These are phyloP conservation scores for Nakazawaea peltata DNA, from an alignment of 805 yeast genomes.

Conservation along the genomic window DNA sequence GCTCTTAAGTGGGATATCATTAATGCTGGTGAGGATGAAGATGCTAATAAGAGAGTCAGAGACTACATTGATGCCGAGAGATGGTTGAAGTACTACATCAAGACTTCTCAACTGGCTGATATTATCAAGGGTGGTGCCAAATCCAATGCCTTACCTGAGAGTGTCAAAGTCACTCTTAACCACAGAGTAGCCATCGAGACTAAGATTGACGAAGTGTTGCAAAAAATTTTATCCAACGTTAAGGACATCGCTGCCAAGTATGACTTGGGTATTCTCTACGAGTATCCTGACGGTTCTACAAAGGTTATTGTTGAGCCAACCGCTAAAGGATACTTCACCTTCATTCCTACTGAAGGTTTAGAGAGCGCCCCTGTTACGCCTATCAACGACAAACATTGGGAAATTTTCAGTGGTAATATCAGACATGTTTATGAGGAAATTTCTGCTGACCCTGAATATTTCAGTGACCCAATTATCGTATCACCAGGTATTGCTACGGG, in stretches of 20 bases:
- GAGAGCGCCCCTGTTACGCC: conserved; percentile 54
- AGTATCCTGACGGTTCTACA: conserved; percentile 16
- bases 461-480: conserved; percentile 26
- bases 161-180: conserved; percentile 33
- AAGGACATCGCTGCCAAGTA: conserved; percentile 26
- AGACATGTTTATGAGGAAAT: conserved; percentile 40
- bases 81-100: conserved; percentile 27
- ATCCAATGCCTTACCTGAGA: conserved; percentile 42
- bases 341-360: conserved; percentile 14
- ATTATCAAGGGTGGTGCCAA: conserved; percentile 41
- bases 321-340: conserved; percentile 7
- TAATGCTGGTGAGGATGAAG: conserved; percentile 25
- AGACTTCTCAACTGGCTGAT: conserved; percentile 42
- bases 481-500: conserved; percentile 59
- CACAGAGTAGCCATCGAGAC: conserved; percentile 40
- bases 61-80: conserved; percentile 22
- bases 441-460: conserved; percentile 26
- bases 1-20: conserved; percentile 28
- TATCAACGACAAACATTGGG: conserved; percentile 29
- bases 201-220: conserved; percentile 23
- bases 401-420: conserved; percentile 32
- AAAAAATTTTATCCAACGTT: conserved; percentile 25
- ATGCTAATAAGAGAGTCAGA: conserved; percentile 29
- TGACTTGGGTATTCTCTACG: conserved; percentile 23
- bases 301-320: conserved; percentile 20